These are phyloP conservation scores for Arabis hirsuta DNA, from an alignment of 345 rosid genomes.

Conservation along the genomic window DNA sequence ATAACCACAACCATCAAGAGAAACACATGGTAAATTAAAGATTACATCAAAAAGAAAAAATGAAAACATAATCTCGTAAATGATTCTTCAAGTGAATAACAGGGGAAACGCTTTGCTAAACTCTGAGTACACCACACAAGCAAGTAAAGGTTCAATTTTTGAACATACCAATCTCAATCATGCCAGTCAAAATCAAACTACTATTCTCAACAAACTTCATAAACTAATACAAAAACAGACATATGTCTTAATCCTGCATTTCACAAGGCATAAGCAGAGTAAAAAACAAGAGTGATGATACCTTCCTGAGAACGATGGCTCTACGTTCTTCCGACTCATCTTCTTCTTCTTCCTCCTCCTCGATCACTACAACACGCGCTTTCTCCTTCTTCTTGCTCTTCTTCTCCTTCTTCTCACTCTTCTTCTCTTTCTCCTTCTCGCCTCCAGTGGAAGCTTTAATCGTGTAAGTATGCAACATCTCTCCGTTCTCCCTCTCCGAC, in stretches of 20 bases:
- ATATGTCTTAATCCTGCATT: not conserved
- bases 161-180: slow-evolving; percentile 17
- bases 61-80: not conserved
- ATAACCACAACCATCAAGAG: slow-evolving; percentile 9
- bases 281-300: slow-evolving; percentile 24
- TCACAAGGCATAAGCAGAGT: slow-evolving; percentile 8
- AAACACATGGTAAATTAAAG: slow-evolving; percentile 6
- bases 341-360: slow-evolving; percentile 54
- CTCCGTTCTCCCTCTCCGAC: slow-evolving; percentile 61
- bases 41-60: not conserved
- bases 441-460: slow-evolving; percentile 67
- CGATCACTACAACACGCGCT: slow-evolving; percentile 71
- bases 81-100: not conserved
- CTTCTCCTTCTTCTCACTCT: slow-evolving; percentile 44
- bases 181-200: slow-evolving; percentile 2
- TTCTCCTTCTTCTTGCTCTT: slow-evolving; percentile 55
- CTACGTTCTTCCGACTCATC: slow-evolving; percentile 57
- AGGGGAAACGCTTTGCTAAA: not conserved
- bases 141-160: slow-evolving; percentile 27
- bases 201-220: slow-evolving; percentile 3
- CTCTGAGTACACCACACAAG: not conserved
- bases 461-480: slow-evolving; percentile 56
- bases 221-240: not conserved
- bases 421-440: slow-evolving; percentile 47
- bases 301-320: slow-evolving; percentile 65